Evolutionary conservation across 805 yeast genomes (phyloP).

Genomic region (Isabelozyma pseudorhagii): DNA sequence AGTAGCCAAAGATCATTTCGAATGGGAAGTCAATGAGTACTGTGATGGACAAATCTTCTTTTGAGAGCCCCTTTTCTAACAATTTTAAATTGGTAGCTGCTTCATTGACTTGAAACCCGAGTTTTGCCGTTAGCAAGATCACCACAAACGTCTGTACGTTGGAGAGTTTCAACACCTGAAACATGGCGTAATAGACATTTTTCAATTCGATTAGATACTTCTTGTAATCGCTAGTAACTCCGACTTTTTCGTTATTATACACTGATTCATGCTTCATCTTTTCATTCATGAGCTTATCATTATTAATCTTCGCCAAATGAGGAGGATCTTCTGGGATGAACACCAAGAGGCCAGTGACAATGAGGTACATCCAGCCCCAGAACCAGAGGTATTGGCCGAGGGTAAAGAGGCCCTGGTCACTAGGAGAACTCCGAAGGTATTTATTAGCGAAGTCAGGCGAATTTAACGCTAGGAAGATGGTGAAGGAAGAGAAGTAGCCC

Average conservation of each 20-base stretch:
- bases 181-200: slow-evolving; percentile 64
- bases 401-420: slow-evolving; percentile 62
- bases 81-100: slow-evolving; percentile 91
- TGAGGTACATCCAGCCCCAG: slow-evolving; percentile 71
- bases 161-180: slow-evolving; percentile 61
- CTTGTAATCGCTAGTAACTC: background rate
- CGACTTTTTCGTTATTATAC: slow-evolving; percentile 14
- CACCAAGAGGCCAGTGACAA: slow-evolving; percentile 52
- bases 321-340: slow-evolving; percentile 72
- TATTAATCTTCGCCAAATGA: slow-evolving; percentile 35
- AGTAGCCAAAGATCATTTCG: slow-evolving; percentile 91
- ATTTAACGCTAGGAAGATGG: slow-evolving; percentile 85
- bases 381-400: slow-evolving; percentile 72
- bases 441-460: slow-evolving; percentile 91
- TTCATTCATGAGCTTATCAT: slow-evolving; percentile 24
- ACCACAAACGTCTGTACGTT: slow-evolving; percentile 72
- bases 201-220: slow-evolving; percentile 29
- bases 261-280: slow-evolving; percentile 23
- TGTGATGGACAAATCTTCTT: slow-evolving; percentile 90
- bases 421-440: slow-evolving; percentile 64
- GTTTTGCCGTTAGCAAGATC: slow-evolving; percentile 75
- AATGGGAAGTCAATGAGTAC: slow-evolving; percentile 95
- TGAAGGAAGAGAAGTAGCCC: slow-evolving; percentile 89
- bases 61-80: slow-evolving; percentile 85
- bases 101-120: slow-evolving; percentile 95